phyloP scores from a whole-genome alignment of 805 yeast species.

The Candida pseudofarinosa region DNA sequence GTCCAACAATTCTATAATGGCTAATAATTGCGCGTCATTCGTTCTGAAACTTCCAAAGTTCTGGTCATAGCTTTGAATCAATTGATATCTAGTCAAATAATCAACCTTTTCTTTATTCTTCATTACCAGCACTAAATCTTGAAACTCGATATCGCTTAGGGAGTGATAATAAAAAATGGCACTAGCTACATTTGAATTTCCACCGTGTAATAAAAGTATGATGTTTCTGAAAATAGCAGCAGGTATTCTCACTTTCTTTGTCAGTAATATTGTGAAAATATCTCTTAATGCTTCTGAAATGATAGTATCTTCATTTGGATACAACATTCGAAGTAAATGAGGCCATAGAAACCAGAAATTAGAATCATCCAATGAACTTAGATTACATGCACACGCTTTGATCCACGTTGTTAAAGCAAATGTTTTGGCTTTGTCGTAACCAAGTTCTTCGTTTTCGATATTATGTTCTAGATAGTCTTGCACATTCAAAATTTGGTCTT shows the following conservation, averaged over 20 bases:
- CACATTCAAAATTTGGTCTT: not conserved
- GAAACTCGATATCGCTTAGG: slow-evolving; percentile 11
- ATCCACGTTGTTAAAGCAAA: not conserved
- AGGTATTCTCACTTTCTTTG: slow-evolving; percentile 2
- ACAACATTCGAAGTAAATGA: slow-evolving; percentile 13
- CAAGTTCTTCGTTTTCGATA: not conserved
- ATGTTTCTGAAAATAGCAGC: slow-evolving; percentile 22
- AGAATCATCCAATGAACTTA: not conserved
- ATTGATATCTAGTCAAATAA: slow-evolving; percentile 22
- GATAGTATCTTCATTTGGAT: slow-evolving; percentile 4
- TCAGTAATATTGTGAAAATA: slow-evolving; percentile 13
- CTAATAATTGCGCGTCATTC: slow-evolving; percentile 6
- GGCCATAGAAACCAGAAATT: slow-evolving; percentile 11
- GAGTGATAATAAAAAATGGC: slow-evolving; percentile 26
- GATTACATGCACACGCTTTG: not conserved
- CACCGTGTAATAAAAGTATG: slow-evolving; percentile 33
- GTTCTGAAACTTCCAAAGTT: slow-evolving; percentile 6
- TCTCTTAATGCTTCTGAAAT: slow-evolving; percentile 9
- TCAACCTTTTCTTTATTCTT: slow-evolving; percentile 17
- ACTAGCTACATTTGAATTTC: slow-evolving; percentile 34
- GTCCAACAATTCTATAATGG: slow-evolving; percentile 43
- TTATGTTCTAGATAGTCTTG: not conserved
- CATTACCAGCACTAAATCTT: not conserved
- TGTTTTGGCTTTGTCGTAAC: not conserved
- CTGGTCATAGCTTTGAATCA: slow-evolving; percentile 21